Evolutionary conservation across 495 filamentous ascomycete species (phyloP), one percentile per base, ranked within the genome.

Genomic region (Lineolata rhizophorae): DNA sequence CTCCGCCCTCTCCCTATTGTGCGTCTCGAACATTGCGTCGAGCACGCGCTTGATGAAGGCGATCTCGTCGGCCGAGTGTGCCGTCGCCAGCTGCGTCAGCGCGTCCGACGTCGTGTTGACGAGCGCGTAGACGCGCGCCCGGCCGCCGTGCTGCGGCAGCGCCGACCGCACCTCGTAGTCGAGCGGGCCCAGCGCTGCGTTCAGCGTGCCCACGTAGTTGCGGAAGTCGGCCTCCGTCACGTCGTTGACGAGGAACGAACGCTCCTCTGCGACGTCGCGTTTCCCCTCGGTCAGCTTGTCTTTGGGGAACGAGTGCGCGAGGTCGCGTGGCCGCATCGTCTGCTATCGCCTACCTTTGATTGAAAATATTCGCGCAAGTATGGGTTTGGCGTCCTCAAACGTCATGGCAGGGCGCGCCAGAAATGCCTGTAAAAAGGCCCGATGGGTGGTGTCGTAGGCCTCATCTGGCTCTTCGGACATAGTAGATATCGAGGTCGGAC

Each of bases 391-490:
- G 35, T 90, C 71, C 20, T 62, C 52, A 39, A 78, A 71, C 4
- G 76, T 92, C 49, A 93, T 56, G 15, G 67, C 65, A 5, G 73
- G 72, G 12, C 71, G 70, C 2, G 75, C 69, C 48, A 94, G 66
- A 46, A 97, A 76, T 38, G 76, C 78, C 57, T 97, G 87, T 1
- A 94, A 56, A 46, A 97, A 92, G n/a, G 85, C 83, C 28, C 81
- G 76, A 50, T 94, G 78, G 42, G 61, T 60, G 46, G 93, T 65
- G 48, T 70, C 55, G 42, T 55, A 56, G 14, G 6, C 25, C 16
- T 17, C 37, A 17, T 12, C 33, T 6, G 17, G 11, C 9, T 6
- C 14, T 6, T 6, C 6, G 6, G 28, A 30, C 30, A 37, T 32
- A 9, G 19, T 25, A 12, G 18, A 12, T 30, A 6, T 12, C 9